phyloP scores from a whole-genome alignment of 2,329 filamentous ascomycete genomes.

The Penicillium sp. region DNA sequence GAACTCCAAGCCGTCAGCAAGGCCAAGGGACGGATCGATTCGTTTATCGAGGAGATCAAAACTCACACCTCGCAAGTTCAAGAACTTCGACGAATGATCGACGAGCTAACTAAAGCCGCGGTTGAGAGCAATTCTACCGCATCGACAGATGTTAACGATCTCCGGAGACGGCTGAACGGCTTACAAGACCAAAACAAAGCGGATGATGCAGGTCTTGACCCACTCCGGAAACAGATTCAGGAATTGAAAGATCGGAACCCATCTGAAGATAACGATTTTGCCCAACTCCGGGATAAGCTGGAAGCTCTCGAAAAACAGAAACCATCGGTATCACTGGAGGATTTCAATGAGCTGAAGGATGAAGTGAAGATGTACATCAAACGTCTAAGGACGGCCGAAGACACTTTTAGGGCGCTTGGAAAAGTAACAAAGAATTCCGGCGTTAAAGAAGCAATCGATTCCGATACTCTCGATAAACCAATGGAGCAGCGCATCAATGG shows the following conservation, averaged over 20 bases:
- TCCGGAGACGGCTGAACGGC: neutral
- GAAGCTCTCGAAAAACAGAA: too few relatives aligned
- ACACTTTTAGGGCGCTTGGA: neutral
- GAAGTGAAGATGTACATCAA: neutral
- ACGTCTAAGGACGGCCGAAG: neutral
- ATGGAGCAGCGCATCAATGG: neutral
- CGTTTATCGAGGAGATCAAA: neutral
- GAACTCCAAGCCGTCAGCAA: conserved; percentile 9
- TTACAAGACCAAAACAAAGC: neutral
- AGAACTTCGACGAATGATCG: neutral
- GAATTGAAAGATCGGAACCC: neutral
- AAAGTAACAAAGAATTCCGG: neutral
- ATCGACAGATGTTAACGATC: neutral
- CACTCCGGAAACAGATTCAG: neutral
- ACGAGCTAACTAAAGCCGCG: neutral
- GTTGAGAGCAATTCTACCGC: neutral
- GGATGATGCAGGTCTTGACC: neutral
- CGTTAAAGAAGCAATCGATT: neutral
- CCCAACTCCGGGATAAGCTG: too few relatives aligned
- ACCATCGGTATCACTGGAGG: neutral
- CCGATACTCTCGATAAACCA: neutral
- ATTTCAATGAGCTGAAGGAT: neutral
- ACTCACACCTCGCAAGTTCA: neutral
- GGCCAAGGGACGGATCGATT: conserved; percentile 3
- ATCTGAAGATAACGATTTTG: too few relatives aligned